Evolutionary conservation across 805 yeast genomes (phyloP), one percentile per base, ranked within the genome.

Genomic region (Wickerhamomyces canadensis): DNA sequence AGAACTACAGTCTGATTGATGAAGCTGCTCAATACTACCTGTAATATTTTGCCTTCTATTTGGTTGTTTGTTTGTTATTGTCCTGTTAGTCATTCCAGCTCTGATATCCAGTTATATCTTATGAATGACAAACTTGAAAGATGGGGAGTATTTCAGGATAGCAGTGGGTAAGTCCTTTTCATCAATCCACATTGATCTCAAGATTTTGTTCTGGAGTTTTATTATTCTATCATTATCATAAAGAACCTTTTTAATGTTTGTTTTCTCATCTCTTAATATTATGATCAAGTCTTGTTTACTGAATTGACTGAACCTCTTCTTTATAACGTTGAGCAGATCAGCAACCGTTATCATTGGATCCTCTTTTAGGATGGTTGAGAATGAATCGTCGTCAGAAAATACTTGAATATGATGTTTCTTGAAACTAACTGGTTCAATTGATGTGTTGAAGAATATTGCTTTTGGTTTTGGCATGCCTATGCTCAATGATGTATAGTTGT

Each of bases 101-200:
- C n/a, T n/a, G n/a, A n/a, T n/a, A n/a, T n/a, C n/a, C 15, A 27
- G 9, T 31, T 25, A 38, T 11, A 40, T 36, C 34, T 34, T 38
- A 19, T 41, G 40, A 14, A 43, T 45, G 32, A 47, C 14, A 26
- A 47, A 47, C 27, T 41, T 44, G 42, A 44, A 44, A 5, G 31
- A n/a, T 22, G 35, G 38, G n/a, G 37, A 17, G 18, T 34, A 42
- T 14, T 30, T 42, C 33, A 44, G 19, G 4, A 37, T 38, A 2
- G 51, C 51, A 13, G 26, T 38, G 1, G 48, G 47, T 8, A 47
- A 28, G 2, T 41, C 40, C 6, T 41, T 33, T 16, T 47, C 51
- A 3, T 42, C 44, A 4, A 47, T 22, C 45, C 44, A 47, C 42
- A 42, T 38, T 5, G 34, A 24, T 35, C 51, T 42, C 19, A 44